Base-by-base conservation (phyloP, 345 rosid genomes). In the Linum tenue region DNA sequence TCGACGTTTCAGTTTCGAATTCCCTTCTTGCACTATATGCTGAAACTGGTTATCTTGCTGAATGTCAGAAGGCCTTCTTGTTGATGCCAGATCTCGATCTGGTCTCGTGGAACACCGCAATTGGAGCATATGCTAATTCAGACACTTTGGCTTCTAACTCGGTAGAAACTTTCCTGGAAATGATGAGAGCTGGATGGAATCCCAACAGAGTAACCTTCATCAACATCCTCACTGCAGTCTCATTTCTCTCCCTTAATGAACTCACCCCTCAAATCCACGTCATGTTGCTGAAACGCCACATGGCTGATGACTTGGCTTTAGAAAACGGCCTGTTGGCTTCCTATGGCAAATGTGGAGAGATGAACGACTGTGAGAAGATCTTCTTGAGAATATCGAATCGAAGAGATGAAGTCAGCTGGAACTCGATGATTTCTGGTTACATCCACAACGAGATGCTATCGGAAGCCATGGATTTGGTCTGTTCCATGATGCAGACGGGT, bases 361-460 rank as follows among this genome's bases (percentile, higher is more conserved):
- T 87, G 78, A 82, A 75, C 65, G 80, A 76, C 63, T 87, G 96
- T 62, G 91, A 92, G 81, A 81, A 81, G 73, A 78, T 92, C 55
- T 92, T 92, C 70, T 81, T 82, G 22, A 84, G 89, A 78, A 87
- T 92, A 91, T 76, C 80, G 39, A 83, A 81, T 65, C 79, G 90
- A 80, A 84, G 76, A 72, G 98, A 92, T 75, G 89, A 89, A 53
- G 79, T 83, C 67, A 87, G 86, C 67, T 87, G 95, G 95, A 86
- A 86, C 75, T 85, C 95, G 41, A 91, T 91, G 90, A 87, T 91
- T 71, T 91, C 92, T 3, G 96, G 96, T 63, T 89, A 85, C 69
- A 72, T 87, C 75, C 96, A 87, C 67, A 89, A 83, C 65, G 98
- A 83, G 62, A 72, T 68, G 39, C 75, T 89, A 74, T 68, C 79